Base-by-base conservation (phyloP, 192 early-diverging fungal genomes). In the Podila verticillata region DNA sequence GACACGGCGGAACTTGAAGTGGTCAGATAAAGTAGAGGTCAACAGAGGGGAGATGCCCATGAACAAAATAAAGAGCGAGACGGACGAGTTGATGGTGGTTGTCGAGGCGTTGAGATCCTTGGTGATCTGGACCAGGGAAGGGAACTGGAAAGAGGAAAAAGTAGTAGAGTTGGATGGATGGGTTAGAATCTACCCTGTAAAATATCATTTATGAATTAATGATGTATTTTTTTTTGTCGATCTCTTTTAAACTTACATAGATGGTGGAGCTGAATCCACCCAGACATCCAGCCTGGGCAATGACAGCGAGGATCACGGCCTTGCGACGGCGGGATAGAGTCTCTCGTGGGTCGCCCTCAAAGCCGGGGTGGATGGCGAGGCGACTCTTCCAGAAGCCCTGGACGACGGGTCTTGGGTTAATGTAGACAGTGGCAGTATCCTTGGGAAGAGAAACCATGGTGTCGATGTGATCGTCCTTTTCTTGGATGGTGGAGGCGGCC, bases 11-110 rank as follows among this genome's bases (percentile, higher is more conserved):
- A 86, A 81, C 58, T 81, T 65, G 67, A 74, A 86, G 32, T 67
- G 54, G 51, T 86, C 85, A 32, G 83, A 84, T 31, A 86, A 68
- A 6, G 81, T 84, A n/a, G 83, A 84, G 51, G 68, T 81, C 51
- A 86, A 66, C 7, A 86, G 65, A 10, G 85, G 83, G 66, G 83
- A 82, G 44, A 87, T 83, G 31, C 86, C 86, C 81, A 87, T 87
- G 65, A 87, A 87, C 15, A 87, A 68, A 62, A 87, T 84, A 32
- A 82, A 87, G 32, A 87, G 65, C 34, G 83, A 83, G 13, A 83
- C 81, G 12, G 82, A 82, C 15, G 83, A 66, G 54, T 81, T 82
- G 51, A 86, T 74, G 22, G 74, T 69, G 0, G 81, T 81, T 8
- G 69, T 56, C 7, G 70, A 78, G 8, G 85, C 80, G 30, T 82